phyloP scores from a whole-genome alignment of 1,139 yeast genomes.

The Wickerhamiella infanticola region DNA sequence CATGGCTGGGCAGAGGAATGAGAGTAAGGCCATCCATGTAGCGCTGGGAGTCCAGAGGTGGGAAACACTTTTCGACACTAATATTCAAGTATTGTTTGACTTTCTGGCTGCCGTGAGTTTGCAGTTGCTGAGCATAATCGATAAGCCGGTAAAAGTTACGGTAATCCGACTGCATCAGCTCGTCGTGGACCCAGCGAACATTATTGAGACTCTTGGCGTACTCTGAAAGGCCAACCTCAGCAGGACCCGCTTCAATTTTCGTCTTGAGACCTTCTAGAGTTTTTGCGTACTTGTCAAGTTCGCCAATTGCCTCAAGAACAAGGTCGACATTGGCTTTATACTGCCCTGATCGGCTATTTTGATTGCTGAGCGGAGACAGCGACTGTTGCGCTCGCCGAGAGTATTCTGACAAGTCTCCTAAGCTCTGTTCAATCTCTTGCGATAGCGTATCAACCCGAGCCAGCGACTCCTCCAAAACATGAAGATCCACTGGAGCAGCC shows the following conservation, averaged over 20 bases:
- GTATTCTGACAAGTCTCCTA: constrained; percentile 5
- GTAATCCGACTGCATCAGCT: constrained; percentile 16
- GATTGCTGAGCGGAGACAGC: constrained; percentile 9
- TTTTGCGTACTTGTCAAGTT: constrained; percentile 54
- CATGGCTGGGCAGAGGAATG: constrained; percentile 6
- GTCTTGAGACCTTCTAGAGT: constrained; percentile 20
- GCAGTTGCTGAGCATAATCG: constrained; percentile 14
- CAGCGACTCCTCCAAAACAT: constrained; percentile 64
- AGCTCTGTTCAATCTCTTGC: constrained; percentile 32
- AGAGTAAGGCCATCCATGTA: constrained; percentile 2
- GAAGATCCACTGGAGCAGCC: constrained; percentile 34
- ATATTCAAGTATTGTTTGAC: constrained; percentile 2
- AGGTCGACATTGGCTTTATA: constrained; percentile 28
- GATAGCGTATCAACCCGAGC: constrained; percentile 44
- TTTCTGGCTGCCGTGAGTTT: constrained; percentile 6
- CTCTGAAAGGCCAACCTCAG: constrained; percentile 14
- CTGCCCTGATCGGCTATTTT: constrained; percentile 5
- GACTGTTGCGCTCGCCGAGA: constrained; percentile 10
- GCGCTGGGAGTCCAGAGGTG: constrained; percentile 6
- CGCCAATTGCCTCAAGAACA: constrained; percentile 41
- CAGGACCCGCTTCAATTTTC: constrained; percentile 17
- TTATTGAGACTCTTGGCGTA: constrained; percentile 16
- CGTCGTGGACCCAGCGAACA: constrained; percentile 16
- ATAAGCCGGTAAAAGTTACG: constrained; percentile 20
- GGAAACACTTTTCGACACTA: constrained; percentile 5